Conservation (phyloP, 202 grass and related monocot species). For the Schoenoplectus tabernaemontani region DNA sequence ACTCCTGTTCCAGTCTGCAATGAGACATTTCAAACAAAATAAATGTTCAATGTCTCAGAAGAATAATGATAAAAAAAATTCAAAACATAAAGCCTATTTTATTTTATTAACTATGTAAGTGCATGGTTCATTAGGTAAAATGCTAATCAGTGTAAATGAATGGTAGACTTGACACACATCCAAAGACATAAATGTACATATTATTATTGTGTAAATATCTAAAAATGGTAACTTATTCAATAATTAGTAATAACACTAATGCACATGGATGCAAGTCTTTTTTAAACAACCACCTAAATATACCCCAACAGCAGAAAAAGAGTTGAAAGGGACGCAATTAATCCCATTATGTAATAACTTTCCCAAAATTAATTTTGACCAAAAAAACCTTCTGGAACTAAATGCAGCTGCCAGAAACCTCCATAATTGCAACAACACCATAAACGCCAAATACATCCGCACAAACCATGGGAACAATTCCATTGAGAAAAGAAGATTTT, state of each 20-base stretch:
- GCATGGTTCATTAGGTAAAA: neutral
- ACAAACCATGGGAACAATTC: neutral
- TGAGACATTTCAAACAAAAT: neutral
- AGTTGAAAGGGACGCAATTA: neutral
- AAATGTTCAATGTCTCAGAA: slow-evolving; percentile 9
- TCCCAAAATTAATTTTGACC: neutral
- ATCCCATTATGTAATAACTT: neutral
- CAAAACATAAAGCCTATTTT: too few relatives aligned
- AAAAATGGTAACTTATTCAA: neutral
- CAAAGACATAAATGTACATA: neutral
- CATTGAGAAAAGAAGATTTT: neutral
- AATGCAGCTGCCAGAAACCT: neutral
- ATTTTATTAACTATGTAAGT: neutral
- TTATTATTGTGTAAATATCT: too few relatives aligned
- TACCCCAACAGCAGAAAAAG: neutral
- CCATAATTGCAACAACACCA: neutral
- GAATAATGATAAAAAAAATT: too few relatives aligned
- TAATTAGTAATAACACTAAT: neutral
- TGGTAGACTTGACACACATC: neutral
- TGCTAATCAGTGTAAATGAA: neutral
- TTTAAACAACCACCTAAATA: slow-evolving; percentile 11
- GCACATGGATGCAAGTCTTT: slow-evolving; percentile 3
- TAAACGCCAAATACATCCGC: neutral
- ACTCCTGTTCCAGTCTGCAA: slow-evolving; percentile 86
- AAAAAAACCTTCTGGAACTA: neutral